A percentile compares a stretch with the other conserved stretches of the same genome.
Evolutionary conservation across 2,329 filamentous ascomycete genomes (phyloP).

Genomic region (Sporothrix variecibatus): DNA sequence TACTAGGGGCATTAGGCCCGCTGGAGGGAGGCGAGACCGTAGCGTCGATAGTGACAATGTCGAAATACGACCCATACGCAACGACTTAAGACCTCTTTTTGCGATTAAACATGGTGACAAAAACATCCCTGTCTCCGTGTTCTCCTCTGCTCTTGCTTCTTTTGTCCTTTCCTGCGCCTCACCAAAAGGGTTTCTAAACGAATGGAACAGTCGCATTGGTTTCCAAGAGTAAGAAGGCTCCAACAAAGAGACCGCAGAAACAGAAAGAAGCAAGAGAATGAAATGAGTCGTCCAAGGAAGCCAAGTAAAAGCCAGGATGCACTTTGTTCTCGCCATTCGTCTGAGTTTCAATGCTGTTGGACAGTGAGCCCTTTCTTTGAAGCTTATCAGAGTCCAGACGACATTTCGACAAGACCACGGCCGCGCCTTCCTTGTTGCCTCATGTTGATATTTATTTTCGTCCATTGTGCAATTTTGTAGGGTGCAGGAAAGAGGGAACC

Average conservation of each 20-base stretch:
- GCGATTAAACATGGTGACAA: background rate
- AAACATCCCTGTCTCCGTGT: background rate
- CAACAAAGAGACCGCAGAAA: background rate
- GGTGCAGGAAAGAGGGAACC: background rate
- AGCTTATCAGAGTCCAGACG: conserved; percentile 1
- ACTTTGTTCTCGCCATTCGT: background rate
- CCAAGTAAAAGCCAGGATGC: background rate
- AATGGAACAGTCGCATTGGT: conserved; percentile 21
- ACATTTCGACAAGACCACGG: background rate
- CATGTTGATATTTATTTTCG: background rate
- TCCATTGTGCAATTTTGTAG: background rate
- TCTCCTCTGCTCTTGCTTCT: background rate
- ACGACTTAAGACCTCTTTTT: background rate
- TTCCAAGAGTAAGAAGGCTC: background rate
- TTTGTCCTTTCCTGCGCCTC: background rate
- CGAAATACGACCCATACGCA: background rate
- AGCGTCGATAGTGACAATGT: background rate
- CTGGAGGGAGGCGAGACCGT: background rate
- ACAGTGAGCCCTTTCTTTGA: background rate
- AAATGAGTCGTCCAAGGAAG: background rate
- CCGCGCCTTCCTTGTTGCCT: background rate
- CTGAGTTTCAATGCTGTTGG: background rate
- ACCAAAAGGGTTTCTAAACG: background rate
- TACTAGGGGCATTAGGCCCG: background rate
- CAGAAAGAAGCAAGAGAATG: background rate